Evolutionary conservation across 352 stramenopile genomes (phyloP).

Genomic region (Pythium insidiosum): DNA sequence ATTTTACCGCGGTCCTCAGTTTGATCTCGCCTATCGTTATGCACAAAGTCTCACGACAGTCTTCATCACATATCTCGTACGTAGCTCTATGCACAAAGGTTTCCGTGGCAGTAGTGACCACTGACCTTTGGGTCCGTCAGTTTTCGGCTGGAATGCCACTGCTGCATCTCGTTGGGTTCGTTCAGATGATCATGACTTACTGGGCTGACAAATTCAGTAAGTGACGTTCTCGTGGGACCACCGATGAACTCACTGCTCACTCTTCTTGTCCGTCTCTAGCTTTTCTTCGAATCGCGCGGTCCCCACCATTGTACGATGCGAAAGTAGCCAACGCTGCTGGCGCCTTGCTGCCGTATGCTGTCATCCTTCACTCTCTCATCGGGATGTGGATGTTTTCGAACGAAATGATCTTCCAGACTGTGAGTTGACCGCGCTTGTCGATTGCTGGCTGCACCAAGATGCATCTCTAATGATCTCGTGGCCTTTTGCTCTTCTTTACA

Average conservation of each 20-base stretch:
- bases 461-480: neutral
- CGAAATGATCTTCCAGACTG: slow-evolving; percentile 71
- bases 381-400: slow-evolving; percentile 87
- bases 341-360: slow-evolving; percentile 60
- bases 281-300: slow-evolving; percentile 65
- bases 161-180: slow-evolving; percentile 64
- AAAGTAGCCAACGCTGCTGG: slow-evolving; percentile 52
- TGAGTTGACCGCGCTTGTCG: no score
- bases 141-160: slow-evolving; percentile 79
- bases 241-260: neutral
- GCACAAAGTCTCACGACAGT: slow-evolving; percentile 69
- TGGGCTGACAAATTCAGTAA: slow-evolving; percentile 86
- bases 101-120: no score
- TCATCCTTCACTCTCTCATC: slow-evolving; percentile 63
- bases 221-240: neutral
- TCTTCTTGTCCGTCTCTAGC: slow-evolving; percentile 13
- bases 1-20: slow-evolving; percentile 68
- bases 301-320: slow-evolving; percentile 62
- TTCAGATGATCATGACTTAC: slow-evolving; percentile 70
- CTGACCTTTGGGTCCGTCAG: no score
- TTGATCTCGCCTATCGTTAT: slow-evolving; percentile 66
- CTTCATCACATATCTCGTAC: slow-evolving; percentile 76
- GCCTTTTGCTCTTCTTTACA: neutral
- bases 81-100: neutral
- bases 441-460: neutral